These are phyloP conservation scores for Hypoxylon sp. DNA, from an alignment of 2,329 filamentous ascomycete species.

Conservation along the genomic window DNA sequence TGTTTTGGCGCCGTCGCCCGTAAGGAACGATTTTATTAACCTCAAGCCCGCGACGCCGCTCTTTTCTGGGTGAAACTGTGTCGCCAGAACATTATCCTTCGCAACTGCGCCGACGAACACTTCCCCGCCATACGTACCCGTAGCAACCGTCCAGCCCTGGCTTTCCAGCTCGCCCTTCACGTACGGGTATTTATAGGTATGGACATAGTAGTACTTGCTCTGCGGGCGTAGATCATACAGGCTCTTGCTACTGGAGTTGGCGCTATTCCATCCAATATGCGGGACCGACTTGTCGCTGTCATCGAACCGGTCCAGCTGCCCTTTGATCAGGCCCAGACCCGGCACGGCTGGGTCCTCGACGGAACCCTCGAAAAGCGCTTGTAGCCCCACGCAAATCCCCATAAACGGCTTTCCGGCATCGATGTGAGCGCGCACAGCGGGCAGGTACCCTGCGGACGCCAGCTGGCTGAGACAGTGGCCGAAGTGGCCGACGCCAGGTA, in stretches of 20 bases:
- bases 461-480: conserved; percentile 94
- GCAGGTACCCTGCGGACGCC: conserved; percentile 83
- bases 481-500: conserved; percentile 97
- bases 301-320: conserved; percentile 81
- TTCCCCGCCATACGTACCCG: conserved; percentile 87
- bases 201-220: conserved; percentile 99
- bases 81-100: conserved; percentile 87
- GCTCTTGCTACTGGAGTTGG: conserved; percentile 70
- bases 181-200: conserved; percentile 91
- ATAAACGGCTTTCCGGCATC: conserved; percentile 95
- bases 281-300: conserved; percentile 89
- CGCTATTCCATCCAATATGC: conserved; percentile 98
- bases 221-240: conserved; percentile 84
- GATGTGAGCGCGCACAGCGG: conserved; percentile 87
- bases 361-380: conserved; percentile 90
- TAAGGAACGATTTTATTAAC: conserved; percentile 86
- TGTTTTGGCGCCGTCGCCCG: conserved; percentile 73
- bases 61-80: conserved; percentile 98
- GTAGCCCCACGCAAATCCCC: conserved; percentile 95
- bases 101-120: conserved; percentile 93
- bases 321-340: conserved; percentile 83
- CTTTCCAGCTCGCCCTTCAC: conserved; percentile 78
- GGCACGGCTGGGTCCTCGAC: conserved; percentile 79
- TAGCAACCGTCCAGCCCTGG: conserved; percentile 93
- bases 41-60: conserved; percentile 90